Evolutionary conservation across 139 green algal species (phyloP), one percentile per base, ranked within the genome.

Genomic region (Coelastrella sp.): DNA sequence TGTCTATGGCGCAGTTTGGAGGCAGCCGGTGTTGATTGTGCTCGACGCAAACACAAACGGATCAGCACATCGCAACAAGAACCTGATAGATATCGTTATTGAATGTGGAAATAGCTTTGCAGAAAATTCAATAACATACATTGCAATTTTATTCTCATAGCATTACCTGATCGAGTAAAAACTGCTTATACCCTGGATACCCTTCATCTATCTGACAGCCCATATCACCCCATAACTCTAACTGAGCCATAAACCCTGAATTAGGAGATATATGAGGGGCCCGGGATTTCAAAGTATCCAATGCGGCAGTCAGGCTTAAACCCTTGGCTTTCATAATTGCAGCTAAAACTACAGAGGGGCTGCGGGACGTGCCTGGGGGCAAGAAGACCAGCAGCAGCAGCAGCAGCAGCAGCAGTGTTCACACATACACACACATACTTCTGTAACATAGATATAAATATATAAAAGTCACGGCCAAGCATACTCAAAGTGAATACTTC

Each of bases 191-290:
- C 0, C 88, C 90, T 9, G 89, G 73, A 83, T 96, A 84, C 0
- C 81, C n/a, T 25, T 88, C 73, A 37, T 95, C 89, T 66, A 96
- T 32, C 27, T 79, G 69, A 74, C 87, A 93, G 15, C 87, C 78
- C 91, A 93, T 94, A 34, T 90, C 90, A 19, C 87, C 79, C 51
- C 91, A 98, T 27, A 97, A 85, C 51, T 85, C 43, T 77, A 98
- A 89, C 83, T 98, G 95, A 9, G 82, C 72, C 57, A 92, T 40
- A 75, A 96, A 98, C 38, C 94, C 94, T 25, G 92, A 69, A 83
- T 98, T 98, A 32, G 94, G 94, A 7, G 51, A 67, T 0, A 80
- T 19, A 79, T 27, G 17, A 23, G 11, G 92, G 79, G 13, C 37
- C 27, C 27, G 78, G 84, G 59, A 90, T 30, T 32, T 43, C 40